Evolutionary conservation across 2,329 filamentous ascomycete genomes (phyloP).

Genomic region (Apiospora saccharicola): DNA sequence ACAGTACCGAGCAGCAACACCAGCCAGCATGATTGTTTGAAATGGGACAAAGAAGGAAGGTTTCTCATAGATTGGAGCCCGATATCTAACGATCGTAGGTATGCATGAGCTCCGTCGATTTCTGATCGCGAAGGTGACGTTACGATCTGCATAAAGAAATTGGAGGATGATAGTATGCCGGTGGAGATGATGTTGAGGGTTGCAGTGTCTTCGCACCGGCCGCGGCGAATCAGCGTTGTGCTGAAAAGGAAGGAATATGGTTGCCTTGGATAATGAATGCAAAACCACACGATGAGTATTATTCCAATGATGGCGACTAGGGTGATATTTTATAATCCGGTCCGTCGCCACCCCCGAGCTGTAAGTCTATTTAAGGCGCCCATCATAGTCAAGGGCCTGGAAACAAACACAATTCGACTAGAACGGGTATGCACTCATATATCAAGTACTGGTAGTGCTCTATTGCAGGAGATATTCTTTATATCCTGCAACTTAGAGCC

Average conservation of each 20-base stretch:
- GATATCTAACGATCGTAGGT: slow-evolving; percentile 49
- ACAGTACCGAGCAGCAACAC: slow-evolving; percentile 24
- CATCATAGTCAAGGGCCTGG: background rate
- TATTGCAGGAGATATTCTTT: too few relatives aligned
- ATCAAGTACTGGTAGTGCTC: too few relatives aligned
- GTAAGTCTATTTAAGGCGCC: background rate
- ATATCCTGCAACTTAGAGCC: too few relatives aligned
- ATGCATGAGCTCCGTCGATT: slow-evolving; percentile 49
- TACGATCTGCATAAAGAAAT: slow-evolving; percentile 34
- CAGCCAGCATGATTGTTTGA: slow-evolving; percentile 21
- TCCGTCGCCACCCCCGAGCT: background rate
- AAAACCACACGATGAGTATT: background rate
- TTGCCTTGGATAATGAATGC: background rate
- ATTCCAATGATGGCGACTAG: background rate
- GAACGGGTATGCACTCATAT: too few relatives aligned
- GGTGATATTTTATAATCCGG: background rate
- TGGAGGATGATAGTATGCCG: slow-evolving; percentile 28
- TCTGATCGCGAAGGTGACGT: slow-evolving; percentile 29
- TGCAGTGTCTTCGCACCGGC: background rate
- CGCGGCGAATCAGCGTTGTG: background rate
- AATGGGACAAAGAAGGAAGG: slow-evolving; percentile 29
- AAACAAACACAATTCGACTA: too few relatives aligned
- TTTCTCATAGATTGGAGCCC: slow-evolving; percentile 50
- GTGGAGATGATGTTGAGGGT: slow-evolving; percentile 25
- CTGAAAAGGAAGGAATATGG: background rate